Percentiles rank a stretch among this genome's conserved stretches.
Evolutionary conservation across 2,329 filamentous ascomycete genomes (phyloP).

Genomic region (Grosmannia clavigera): DNA sequence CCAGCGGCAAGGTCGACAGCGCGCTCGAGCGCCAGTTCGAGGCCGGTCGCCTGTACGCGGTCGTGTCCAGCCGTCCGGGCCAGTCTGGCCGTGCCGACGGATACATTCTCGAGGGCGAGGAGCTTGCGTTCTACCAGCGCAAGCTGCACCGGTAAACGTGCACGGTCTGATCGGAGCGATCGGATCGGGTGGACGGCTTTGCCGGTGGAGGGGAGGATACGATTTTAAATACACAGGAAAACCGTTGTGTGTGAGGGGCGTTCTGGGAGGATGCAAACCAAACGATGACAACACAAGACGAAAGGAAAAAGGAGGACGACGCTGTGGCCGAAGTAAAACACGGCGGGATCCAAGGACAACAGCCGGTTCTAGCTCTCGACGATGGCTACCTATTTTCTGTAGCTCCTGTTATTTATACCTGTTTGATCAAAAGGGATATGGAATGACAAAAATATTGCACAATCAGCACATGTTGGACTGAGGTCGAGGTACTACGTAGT

Average conservation of each 20-base stretch:
- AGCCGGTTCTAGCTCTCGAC: neutral
- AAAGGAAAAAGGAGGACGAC: neutral
- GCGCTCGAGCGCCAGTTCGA: constrained; percentile 98
- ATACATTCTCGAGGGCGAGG: constrained; percentile 97
- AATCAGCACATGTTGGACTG: neutral
- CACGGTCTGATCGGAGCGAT: neutral
- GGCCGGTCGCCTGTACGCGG: constrained; percentile 92
- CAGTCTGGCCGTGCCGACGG: constrained; percentile 95
- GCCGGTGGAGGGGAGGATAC: neutral
- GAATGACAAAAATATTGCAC: neutral
- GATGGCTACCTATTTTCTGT: neutral
- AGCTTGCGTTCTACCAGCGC: constrained; percentile 99
- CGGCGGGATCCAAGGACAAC: neutral
- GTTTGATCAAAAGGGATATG: constrained; percentile 1
- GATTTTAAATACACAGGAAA: neutral
- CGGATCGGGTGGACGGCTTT: too few species aligned
- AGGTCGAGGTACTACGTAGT: neutral
- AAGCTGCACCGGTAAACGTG: constrained; percentile 87
- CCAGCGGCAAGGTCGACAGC: constrained; percentile 81
- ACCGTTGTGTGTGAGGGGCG: neutral
- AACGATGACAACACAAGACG: neutral
- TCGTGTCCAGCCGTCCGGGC: constrained; percentile 83
- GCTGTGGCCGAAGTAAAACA: neutral
- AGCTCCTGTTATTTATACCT: constrained; percentile 2
- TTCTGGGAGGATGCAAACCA: neutral